phyloP scores from a whole-genome alignment of 116 monocot species.

The Iris pallida region DNA sequence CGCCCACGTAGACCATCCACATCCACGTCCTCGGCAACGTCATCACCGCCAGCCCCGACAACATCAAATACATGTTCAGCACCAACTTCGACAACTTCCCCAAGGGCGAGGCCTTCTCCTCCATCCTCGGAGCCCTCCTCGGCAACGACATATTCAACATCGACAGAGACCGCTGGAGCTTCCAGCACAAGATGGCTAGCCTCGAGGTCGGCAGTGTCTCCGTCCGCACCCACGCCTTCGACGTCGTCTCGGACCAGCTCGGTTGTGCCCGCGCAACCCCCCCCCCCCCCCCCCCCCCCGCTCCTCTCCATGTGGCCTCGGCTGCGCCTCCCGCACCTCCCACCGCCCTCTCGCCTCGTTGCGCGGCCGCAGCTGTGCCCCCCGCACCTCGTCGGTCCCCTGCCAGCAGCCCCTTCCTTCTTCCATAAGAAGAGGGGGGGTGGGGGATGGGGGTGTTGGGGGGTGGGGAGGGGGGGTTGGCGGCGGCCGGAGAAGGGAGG shows the following conservation, averaged over 20 bases:
- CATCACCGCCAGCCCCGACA: background rate
- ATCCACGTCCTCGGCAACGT: background rate
- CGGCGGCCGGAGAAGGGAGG: too few species aligned
- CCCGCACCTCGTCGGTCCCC: too few species aligned
- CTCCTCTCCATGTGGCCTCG: too few species aligned
- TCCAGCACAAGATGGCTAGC: slow-evolving; percentile 16
- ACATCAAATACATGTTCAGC: slow-evolving; percentile 13
- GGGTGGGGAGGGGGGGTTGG: too few species aligned
- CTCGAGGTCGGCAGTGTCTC: slow-evolving; percentile 10
- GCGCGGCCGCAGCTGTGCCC: too few species aligned
- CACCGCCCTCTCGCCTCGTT: too few species aligned
- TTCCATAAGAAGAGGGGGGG: too few species aligned
- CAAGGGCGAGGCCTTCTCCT: background rate
- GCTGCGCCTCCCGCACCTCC: too few species aligned
- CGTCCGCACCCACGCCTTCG: slow-evolving; percentile 9
- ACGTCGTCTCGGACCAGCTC: slow-evolving; percentile 7
- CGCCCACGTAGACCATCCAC: slow-evolving; percentile 16
- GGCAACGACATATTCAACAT: slow-evolving; percentile 11
- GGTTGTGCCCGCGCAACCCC: too few species aligned
- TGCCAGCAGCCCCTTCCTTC: too few species aligned
- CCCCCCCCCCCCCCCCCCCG: too few species aligned
- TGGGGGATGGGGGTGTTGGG: too few species aligned
- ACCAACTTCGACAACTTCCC: slow-evolving; percentile 5
- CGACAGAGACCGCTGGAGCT: slow-evolving; percentile 19
- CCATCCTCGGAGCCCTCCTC: slow-evolving; percentile 3